These are phyloP conservation scores for Chrysanthemum seticuspe DNA, from an alignment of 129 eudicot genomes.

Conservation along the genomic window DNA sequence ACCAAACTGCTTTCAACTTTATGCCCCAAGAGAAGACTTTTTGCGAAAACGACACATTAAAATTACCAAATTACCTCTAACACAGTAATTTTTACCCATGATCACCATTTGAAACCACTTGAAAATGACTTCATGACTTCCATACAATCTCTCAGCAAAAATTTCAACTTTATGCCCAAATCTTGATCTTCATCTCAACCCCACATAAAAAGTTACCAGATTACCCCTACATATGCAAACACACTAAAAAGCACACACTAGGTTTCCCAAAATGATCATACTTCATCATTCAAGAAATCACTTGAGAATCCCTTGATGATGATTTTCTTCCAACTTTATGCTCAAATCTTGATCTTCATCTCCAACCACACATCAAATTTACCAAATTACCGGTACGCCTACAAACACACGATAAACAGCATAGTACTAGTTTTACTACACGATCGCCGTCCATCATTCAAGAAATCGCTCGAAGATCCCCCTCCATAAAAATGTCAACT, in stretches of 20 bases:
- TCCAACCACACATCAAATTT: slow-evolving; percentile 12
- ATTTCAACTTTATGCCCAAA: slow-evolving; percentile 20
- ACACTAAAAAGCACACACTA: neutral
- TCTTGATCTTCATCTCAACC: slow-evolving; percentile 14
- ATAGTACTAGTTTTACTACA: neutral
- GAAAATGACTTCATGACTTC: slow-evolving; percentile 15
- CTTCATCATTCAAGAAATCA: slow-evolving; percentile 22
- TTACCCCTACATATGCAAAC: slow-evolving; percentile 13
- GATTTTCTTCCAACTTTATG: slow-evolving; percentile 16
- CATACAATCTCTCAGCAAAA: neutral
- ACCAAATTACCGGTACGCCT: slow-evolving; percentile 14
- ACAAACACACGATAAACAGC: neutral
- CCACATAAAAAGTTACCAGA: slow-evolving; percentile 13
- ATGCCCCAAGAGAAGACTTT: too few relatives aligned
- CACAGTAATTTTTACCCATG: neutral
- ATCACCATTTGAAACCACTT: neutral
- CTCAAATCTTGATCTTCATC: slow-evolving; percentile 17
- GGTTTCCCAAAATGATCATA: slow-evolving; percentile 10
- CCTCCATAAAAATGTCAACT: slow-evolving; percentile 7
- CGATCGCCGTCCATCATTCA: slow-evolving; percentile 22
- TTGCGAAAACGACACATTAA: neutral
- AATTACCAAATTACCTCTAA: slow-evolving; percentile 6
- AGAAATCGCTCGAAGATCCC: slow-evolving; percentile 20
- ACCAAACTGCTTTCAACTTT: neutral
- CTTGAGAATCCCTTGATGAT: slow-evolving; percentile 19